A percentile compares a stretch with the other conserved stretches of the same genome.
Evolutionary conservation across 2,329 filamentous ascomycete species (phyloP).

Genomic region (Aureobasidium uvarum): DNA sequence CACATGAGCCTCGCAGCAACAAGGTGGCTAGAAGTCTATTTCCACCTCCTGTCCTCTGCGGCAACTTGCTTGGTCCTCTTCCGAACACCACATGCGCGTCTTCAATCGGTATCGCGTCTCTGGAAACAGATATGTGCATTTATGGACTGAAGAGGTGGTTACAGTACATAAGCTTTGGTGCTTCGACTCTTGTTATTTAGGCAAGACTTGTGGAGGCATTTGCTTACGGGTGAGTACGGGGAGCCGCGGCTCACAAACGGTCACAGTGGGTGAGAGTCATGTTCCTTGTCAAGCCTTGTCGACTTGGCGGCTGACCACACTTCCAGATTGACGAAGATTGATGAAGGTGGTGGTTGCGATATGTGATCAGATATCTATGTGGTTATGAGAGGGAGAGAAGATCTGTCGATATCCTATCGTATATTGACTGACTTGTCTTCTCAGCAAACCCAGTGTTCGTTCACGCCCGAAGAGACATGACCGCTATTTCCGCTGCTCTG

Average conservation of each 20-base stretch:
- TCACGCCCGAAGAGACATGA: no score
- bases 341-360: background rate
- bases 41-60: slow-evolving; percentile 5
- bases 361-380: background rate
- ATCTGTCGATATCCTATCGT: background rate
- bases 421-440: background rate
- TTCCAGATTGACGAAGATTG: background rate
- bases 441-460: background rate
- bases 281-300: slow-evolving; percentile 2
- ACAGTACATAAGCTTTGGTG: slow-evolving; percentile 6
- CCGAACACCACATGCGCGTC: background rate
- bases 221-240: slow-evolving; percentile 8
- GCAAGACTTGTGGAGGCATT: slow-evolving; percentile 5
- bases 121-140: background rate
- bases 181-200: background rate
- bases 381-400: no score
- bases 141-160: background rate
- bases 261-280: background rate
- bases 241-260: background rate
- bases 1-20: slow-evolving; percentile 6
- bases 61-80: background rate
- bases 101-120: background rate
- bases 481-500: no score
- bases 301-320: slow-evolving; percentile 14
- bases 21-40: slow-evolving; percentile 7